phyloP scores from a whole-genome alignment of 768 basidiomycete genomes.

The Asterophora lycoperdoides region DNA sequence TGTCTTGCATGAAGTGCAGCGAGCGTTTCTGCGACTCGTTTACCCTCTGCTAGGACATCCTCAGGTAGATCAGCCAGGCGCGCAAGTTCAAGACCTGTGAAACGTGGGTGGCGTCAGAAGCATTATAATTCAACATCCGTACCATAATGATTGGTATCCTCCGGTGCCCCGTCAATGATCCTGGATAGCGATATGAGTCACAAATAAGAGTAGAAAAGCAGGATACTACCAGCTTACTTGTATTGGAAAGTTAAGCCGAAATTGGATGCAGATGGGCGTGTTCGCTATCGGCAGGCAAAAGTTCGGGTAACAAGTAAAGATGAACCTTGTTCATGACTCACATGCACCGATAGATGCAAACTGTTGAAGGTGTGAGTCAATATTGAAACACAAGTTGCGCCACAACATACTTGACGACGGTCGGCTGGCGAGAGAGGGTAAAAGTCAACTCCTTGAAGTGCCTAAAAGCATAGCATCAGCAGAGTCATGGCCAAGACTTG shows the following conservation, averaged over 20 bases:
- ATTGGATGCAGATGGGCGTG: constrained; percentile 47
- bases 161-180: constrained; percentile 67
- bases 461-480: constrained; percentile 28
- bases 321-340: constrained; percentile 20
- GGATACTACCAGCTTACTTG: too few relatives aligned
- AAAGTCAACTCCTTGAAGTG: constrained; percentile 79
- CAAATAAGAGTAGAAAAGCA: too few relatives aligned
- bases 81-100: constrained; percentile 81
- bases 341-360: constrained; percentile 79
- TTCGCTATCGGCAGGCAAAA: constrained; percentile 35
- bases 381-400: not conserved
- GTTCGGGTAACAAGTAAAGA: not conserved
- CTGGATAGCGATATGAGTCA: constrained; percentile 33
- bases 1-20: constrained; percentile 51
- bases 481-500: too few relatives aligned
- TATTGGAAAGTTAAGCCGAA: constrained; percentile 77
- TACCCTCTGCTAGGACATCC: constrained; percentile 62
- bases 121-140: constrained; percentile 7
- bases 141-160: constrained; percentile 74
- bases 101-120: not conserved
- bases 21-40: constrained; percentile 56
- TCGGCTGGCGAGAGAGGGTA: constrained; percentile 72
- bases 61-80: constrained; percentile 80
- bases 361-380: constrained; percentile 34
- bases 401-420: constrained; percentile 63